Percentiles rank a stretch among this genome's conserved stretches.
Conservation (phyloP, 371 early-diverging fungal species). For the Syncephalastrum monosporum region DNA sequence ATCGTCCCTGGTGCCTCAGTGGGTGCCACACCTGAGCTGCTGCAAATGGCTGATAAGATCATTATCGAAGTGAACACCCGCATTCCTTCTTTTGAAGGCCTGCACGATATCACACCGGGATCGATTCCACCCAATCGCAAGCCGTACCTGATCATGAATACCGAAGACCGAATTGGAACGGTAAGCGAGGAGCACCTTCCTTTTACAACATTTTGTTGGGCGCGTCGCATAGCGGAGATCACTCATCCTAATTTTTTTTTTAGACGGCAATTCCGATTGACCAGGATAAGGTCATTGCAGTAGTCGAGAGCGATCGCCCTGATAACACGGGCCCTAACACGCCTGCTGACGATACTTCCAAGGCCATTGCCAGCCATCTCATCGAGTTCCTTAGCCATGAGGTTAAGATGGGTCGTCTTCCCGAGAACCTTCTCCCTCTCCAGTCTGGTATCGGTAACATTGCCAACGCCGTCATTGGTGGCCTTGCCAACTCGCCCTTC, state of each 20-base stretch:
- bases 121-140: slow-evolving; percentile 45
- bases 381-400: slow-evolving; percentile 55
- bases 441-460: slow-evolving; percentile 61
- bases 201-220: slow-evolving; percentile 1
- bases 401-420: slow-evolving; percentile 52
- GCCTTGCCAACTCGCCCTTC: slow-evolving; percentile 49
- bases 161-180: slow-evolving; percentile 52
- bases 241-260: slow-evolving; percentile 2
- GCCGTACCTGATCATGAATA: slow-evolving; percentile 48
- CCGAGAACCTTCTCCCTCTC: slow-evolving; percentile 44
- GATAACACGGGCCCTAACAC: slow-evolving; percentile 48
- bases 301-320: slow-evolving; percentile 46
- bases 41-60: slow-evolving; percentile 55
- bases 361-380: slow-evolving; percentile 47
- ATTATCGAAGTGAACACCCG: slow-evolving; percentile 56
- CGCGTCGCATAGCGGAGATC: not conserved
- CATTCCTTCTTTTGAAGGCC: slow-evolving; percentile 54
- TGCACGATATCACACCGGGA: slow-evolving; percentile 48
- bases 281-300: slow-evolving; percentile 47
- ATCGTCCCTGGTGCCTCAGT: slow-evolving; percentile 57
- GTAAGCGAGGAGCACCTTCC: slow-evolving; percentile 21
- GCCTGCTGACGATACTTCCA: slow-evolving; percentile 42
- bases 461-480: slow-evolving; percentile 56
- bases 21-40: slow-evolving; percentile 54
- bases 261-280: slow-evolving; percentile 53